Conservation (phyloP, 192 early-diverging fungal species). For the Geranomyces michiganensis region DNA sequence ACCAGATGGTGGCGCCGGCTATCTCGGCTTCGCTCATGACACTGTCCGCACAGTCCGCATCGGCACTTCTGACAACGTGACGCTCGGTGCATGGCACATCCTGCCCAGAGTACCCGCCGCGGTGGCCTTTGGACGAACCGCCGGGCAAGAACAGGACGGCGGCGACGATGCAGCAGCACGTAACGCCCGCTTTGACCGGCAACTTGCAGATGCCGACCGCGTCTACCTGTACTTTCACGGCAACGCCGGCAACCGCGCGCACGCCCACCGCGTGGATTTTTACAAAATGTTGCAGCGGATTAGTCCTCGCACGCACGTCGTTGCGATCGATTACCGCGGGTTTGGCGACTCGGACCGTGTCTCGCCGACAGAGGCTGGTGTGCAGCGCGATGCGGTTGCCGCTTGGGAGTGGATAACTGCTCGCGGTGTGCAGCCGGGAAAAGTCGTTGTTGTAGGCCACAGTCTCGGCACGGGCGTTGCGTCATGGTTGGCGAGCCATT, state of each 20-base stretch:
- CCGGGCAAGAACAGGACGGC: not conserved
- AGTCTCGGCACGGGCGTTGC: constrained; percentile 32
- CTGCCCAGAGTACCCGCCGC: constrained; percentile 34
- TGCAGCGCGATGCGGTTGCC: constrained; percentile 46
- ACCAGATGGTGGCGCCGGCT: constrained; percentile 19
- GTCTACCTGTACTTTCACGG: constrained; percentile 61
- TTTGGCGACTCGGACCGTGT: constrained; percentile 52
- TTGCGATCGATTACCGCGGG: constrained; percentile 59
- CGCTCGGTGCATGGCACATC: constrained; percentile 49
- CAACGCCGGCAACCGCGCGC: constrained; percentile 54
- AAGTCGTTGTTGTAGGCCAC: constrained; percentile 56
- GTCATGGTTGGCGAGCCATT: constrained; percentile 28
- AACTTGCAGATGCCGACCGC: constrained; percentile 31
- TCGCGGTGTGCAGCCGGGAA: constrained; percentile 38
- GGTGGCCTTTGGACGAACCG: not conserved
- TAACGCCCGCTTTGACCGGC: constrained; percentile 27
- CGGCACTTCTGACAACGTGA: constrained; percentile 41
- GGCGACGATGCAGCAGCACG: constrained; percentile 6
- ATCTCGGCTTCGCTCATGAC: constrained; percentile 44
- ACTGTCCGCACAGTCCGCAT: constrained; percentile 35
- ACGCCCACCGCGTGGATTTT: constrained; percentile 37
- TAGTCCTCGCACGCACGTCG: constrained; percentile 40
- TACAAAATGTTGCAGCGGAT: constrained; percentile 40
- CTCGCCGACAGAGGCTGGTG: constrained; percentile 40
- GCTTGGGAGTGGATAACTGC: constrained; percentile 47